Evolutionary conservation across 257 asterid species (phyloP).

Genomic region (Fraxinus americana): DNA sequence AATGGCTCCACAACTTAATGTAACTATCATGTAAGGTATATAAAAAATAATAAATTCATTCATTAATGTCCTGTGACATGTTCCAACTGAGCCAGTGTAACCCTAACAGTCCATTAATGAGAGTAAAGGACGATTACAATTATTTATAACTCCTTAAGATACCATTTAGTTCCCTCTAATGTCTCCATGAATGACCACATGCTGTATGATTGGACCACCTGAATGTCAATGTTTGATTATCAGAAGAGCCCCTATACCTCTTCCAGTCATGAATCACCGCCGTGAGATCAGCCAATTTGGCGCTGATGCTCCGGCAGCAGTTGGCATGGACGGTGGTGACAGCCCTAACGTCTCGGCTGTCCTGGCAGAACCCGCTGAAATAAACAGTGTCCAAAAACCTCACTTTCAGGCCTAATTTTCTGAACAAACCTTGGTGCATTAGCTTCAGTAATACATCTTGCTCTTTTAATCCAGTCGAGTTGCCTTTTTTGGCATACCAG

Average conservation of each 20-base stretch:
- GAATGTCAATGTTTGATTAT: conserved; percentile 23
- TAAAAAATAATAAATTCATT: no score
- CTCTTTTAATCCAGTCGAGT: conserved; percentile 39
- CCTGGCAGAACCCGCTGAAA: conserved; percentile 56
- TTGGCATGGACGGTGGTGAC: conserved; percentile 58
- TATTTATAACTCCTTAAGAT: no score
- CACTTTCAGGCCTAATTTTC: conserved; percentile 30
- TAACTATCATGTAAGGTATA: no score
- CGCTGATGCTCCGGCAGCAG: conserved; percentile 46
- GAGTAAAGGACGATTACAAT: not conserved
- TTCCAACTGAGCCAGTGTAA: not conserved
- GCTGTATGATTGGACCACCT: conserved; percentile 43
- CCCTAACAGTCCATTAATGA: not conserved
- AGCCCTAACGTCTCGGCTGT: conserved; percentile 31
- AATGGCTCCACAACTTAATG: no score
- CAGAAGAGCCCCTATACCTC: conserved; percentile 29
- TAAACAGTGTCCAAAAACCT: conserved; percentile 44
- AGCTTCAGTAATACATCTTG: conserved; percentile 46
- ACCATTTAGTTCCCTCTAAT: not conserved
- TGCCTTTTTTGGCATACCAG: conserved; percentile 40
- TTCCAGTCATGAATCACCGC: conserved; percentile 46
- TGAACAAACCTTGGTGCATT: conserved; percentile 25
- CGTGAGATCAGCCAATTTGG: conserved; percentile 48
- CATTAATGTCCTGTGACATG: not conserved
- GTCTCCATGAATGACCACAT: conserved; percentile 35